phyloP scores from a whole-genome alignment of 208 protist species.

The Hexamita inflata region DNA sequence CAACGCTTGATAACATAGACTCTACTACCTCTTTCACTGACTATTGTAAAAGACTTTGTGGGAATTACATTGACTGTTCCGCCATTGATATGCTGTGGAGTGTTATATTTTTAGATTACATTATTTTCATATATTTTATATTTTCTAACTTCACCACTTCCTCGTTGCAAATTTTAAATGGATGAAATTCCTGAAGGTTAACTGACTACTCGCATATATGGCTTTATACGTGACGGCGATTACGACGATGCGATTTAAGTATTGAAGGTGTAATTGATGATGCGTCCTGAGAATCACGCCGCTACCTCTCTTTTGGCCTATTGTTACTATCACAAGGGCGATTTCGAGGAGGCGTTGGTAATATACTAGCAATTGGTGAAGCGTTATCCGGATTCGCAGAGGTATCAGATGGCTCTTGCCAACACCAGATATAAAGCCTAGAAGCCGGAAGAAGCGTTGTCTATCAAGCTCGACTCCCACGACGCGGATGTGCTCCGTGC shows the following conservation, averaged over 20 bases:
- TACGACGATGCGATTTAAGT: slow-evolving; percentile 8
- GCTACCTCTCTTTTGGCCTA: not conserved
- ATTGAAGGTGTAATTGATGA: not conserved
- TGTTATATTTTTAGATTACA: no score
- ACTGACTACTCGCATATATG: not conserved
- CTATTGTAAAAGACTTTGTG: no score
- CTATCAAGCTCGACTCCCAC: not conserved
- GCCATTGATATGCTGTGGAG: no score
- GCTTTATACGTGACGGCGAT: not conserved
- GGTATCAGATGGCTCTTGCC: slow-evolving; percentile 8
- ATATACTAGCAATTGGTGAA: not conserved
- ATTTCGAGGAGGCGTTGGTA: not conserved
- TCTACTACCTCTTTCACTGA: no score
- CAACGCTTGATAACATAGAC: no score
- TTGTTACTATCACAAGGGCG: slow-evolving; percentile 15
- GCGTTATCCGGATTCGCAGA: not conserved
- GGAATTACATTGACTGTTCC: no score
- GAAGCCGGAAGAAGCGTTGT: not conserved
- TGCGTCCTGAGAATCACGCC: not conserved
- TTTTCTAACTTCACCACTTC: no score
- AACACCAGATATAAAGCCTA: slow-evolving; percentile 4
- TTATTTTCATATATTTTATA: no score
- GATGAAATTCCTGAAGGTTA: slow-evolving; percentile 14
- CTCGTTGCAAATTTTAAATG: no score
- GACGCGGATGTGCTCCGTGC: not conserved